phyloP scores from a whole-genome alignment of 108 stramenopile genomes.

The Stephanodiscus minutulus region DNA sequence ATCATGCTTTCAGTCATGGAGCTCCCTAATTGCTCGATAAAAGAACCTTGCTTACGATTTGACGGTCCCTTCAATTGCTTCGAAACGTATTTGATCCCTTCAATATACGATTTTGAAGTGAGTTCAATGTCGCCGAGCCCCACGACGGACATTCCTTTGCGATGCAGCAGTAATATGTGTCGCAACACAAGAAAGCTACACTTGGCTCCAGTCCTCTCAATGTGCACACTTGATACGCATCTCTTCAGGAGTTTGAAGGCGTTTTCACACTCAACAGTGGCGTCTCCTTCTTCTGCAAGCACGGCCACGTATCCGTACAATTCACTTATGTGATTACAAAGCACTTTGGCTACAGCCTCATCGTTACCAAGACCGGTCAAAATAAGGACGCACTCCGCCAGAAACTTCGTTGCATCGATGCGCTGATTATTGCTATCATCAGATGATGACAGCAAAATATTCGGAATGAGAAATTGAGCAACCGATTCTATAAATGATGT shows the following conservation, averaged over 20 bases:
- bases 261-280: conserved; percentile 18
- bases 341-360: conserved; percentile 44
- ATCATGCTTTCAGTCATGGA: conserved; percentile 60
- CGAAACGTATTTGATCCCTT: conserved; percentile 44
- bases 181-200: conserved; percentile 32
- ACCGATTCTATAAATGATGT: conserved; percentile 25
- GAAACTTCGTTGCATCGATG: conserved; percentile 16
- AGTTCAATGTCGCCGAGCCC: conserved; percentile 26
- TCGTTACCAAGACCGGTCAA: conserved; percentile 26
- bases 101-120: conserved; percentile 30
- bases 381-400: conserved; percentile 32
- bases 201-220: conserved; percentile 42
- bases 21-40: conserved; percentile 49
- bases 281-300: conserved; percentile 23
- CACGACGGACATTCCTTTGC: conserved; percentile 31
- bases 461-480: conserved; percentile 37
- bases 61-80: conserved; percentile 27
- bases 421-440: conserved; percentile 14
- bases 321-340: conserved; percentile 41
- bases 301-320: conserved; percentile 41
- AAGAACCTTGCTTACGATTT: conserved; percentile 21
- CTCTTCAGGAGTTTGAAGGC: conserved; percentile 33
- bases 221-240: conserved; percentile 37
- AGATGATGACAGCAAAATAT: conserved; percentile 28
- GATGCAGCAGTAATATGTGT: conserved; percentile 40